Conservation (phyloP, 1,139 yeast genomes). For the Zygoascus hellenicus region DNA sequence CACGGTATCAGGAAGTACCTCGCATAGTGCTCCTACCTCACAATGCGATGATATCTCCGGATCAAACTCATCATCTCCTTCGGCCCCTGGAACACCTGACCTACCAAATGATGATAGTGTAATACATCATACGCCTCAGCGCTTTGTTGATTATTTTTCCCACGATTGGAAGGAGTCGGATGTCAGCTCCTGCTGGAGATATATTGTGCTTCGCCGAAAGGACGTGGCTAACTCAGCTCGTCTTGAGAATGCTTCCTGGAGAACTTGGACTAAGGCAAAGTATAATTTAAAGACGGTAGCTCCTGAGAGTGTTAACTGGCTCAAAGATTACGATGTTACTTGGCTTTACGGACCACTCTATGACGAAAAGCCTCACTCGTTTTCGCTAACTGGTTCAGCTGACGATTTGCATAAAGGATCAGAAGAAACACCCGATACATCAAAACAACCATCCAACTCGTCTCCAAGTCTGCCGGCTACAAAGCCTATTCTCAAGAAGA, state of each 20-base stretch:
- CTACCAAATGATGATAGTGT: slow-evolving; percentile 70
- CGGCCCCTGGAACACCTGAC: slow-evolving; percentile 32
- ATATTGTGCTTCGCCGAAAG: slow-evolving; percentile 74
- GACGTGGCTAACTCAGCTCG: slow-evolving; percentile 53
- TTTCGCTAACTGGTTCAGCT: slow-evolving; percentile 18
- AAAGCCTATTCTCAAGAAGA: slow-evolving; percentile 77
- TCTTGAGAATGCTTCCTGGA: slow-evolving; percentile 78
- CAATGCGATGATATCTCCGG: slow-evolving; percentile 10
- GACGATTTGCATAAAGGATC: slow-evolving; percentile 11
- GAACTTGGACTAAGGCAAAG: slow-evolving; percentile 83
- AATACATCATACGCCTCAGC: slow-evolving; percentile 70
- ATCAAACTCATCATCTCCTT: slow-evolving; percentile 11
- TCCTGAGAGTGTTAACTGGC: slow-evolving; percentile 76
- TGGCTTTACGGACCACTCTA: slow-evolving; percentile 85
- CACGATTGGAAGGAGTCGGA: slow-evolving; percentile 95
- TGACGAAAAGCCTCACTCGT: slow-evolving; percentile 39
- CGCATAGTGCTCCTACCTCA: slow-evolving; percentile 1
- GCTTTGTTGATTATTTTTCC: slow-evolving; percentile 89
- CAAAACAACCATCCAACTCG: slow-evolving; percentile 3
- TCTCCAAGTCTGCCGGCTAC: slow-evolving; percentile 30
- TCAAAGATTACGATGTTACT: slow-evolving; percentile 75
- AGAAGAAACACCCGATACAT: neutral
- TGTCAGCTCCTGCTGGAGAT: slow-evolving; percentile 91
- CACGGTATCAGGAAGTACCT: neutral
- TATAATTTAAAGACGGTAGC: slow-evolving; percentile 64